phyloP scores from a whole-genome alignment of 2,329 filamentous ascomycete species.

The Penicillium sp. region DNA sequence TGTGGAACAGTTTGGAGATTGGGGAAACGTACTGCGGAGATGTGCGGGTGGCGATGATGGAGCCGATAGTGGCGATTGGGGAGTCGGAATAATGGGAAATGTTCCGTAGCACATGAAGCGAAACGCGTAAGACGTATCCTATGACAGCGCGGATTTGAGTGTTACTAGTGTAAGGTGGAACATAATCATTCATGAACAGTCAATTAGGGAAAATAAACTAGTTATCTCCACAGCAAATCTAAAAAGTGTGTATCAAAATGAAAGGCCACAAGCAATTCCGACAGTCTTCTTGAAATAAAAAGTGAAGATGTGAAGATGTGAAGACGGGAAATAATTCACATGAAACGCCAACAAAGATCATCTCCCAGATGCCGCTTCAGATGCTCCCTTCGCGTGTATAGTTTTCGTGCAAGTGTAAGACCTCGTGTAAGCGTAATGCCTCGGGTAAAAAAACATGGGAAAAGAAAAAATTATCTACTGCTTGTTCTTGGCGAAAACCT shows the following conservation, averaged over 20 bases:
- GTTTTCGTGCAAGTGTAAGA: conserved; percentile 19
- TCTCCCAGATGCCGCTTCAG: conserved; percentile 36
- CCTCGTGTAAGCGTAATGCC: conserved; percentile 21
- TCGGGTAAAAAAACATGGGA: background rate
- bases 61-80: background rate
- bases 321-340: conserved; percentile 24
- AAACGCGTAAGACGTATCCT: background rate
- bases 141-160: background rate
- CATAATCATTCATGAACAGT: background rate
- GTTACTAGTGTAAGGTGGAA: background rate
- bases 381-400: conserved; percentile 27
- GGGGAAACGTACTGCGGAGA: background rate
- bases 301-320: conserved; percentile 13
- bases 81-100: background rate
- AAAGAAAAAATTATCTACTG: conserved; percentile 27
- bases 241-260: conserved; percentile 22
- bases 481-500: conserved; percentile 54
- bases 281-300: conserved; percentile 13
- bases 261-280: conserved; percentile 14
- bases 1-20: background rate
- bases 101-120: background rate
- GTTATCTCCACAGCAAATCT: conserved; percentile 14
- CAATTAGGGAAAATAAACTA: conserved; percentile 1
- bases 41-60: background rate
- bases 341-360: conserved; percentile 33